Percentiles rank a stretch among this genome's conserved stretches.
These are phyloP conservation scores for Hypericum perforatum DNA, from an alignment of 345 rosid species.

Conservation along the genomic window DNA sequence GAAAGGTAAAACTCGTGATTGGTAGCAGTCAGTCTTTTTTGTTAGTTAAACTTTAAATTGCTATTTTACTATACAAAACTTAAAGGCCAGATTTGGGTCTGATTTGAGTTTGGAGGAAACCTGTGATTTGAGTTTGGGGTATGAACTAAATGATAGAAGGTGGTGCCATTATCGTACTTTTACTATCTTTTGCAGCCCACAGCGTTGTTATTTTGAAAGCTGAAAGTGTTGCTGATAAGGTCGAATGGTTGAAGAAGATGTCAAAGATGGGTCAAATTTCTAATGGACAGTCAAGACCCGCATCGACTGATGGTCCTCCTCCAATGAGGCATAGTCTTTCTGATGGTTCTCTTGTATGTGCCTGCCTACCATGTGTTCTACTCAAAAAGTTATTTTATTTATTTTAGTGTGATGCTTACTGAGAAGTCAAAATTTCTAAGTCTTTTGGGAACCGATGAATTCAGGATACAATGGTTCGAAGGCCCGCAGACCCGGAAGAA, in stretches of 20 bases:
- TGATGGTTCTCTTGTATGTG: constrained; percentile 95
- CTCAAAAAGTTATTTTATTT: too few species aligned
- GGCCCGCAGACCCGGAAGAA: constrained; percentile 95
- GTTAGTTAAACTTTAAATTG: not conserved
- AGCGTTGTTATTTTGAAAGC: constrained; percentile 79
- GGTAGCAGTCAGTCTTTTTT: not conserved
- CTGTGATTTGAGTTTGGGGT: too few species aligned
- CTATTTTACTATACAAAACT: not conserved
- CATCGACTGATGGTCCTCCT: constrained; percentile 20
- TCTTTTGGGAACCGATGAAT: not conserved
- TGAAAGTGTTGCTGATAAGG: constrained; percentile 72
- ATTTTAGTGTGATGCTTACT: too few species aligned
- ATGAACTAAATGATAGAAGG: too few species aligned
- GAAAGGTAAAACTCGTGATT: constrained; percentile 45
- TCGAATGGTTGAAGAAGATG: constrained; percentile 79
- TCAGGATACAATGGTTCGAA: constrained; percentile 87
- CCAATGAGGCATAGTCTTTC: constrained; percentile 86
- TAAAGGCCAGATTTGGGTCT: too few species aligned
- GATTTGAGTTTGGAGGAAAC: too few species aligned
- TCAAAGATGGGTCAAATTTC: constrained; percentile 49
- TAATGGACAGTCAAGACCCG: constrained; percentile 59
- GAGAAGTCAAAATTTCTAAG: not conserved
- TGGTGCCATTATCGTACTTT: too few species aligned
- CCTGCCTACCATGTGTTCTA: not conserved
- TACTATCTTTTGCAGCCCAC: constrained; percentile 62